Conservation (phyloP, 768 basidiomycete species). For the Mycena capillaripes region DNA sequence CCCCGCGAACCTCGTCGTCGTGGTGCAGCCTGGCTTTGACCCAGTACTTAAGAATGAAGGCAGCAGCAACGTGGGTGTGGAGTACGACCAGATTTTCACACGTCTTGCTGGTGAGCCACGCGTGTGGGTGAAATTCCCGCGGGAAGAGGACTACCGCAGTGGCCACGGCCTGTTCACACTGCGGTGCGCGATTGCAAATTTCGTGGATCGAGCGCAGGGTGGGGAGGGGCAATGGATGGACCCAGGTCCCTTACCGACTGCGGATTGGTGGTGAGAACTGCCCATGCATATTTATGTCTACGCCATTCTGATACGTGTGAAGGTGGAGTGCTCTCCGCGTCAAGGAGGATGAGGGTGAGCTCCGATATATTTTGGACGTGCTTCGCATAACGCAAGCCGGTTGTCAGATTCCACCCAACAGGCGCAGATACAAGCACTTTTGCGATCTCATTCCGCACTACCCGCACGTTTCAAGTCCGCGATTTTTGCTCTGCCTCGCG, state of each 20-base stretch:
- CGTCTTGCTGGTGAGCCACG: not conserved
- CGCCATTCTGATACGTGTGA: not conserved
- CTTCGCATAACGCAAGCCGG: too few species aligned
- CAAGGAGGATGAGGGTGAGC: not conserved
- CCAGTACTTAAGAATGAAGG: too few species aligned
- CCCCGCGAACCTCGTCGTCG: not conserved
- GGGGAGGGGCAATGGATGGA: not conserved
- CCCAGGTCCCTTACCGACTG: not conserved
- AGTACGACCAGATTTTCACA: not conserved
- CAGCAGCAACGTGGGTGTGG: not conserved
- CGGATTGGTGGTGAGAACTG: not conserved
- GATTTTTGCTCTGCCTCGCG: not conserved
- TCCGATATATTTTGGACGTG: not conserved
- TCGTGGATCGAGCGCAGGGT: not conserved
- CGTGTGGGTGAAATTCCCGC: not conserved
- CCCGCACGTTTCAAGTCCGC: not conserved
- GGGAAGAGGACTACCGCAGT: not conserved
- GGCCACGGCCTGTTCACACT: not conserved
- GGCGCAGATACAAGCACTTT: not conserved
- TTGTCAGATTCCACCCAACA: not conserved
- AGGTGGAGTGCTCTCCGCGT: not conserved
- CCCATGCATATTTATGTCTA: not conserved
- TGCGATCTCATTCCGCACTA: not conserved
- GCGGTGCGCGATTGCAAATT: not conserved
- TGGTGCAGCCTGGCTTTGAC: not conserved